Base-by-base conservation (phyloP, 768 basidiomycete species). In the Lactifluus volemus region DNA sequence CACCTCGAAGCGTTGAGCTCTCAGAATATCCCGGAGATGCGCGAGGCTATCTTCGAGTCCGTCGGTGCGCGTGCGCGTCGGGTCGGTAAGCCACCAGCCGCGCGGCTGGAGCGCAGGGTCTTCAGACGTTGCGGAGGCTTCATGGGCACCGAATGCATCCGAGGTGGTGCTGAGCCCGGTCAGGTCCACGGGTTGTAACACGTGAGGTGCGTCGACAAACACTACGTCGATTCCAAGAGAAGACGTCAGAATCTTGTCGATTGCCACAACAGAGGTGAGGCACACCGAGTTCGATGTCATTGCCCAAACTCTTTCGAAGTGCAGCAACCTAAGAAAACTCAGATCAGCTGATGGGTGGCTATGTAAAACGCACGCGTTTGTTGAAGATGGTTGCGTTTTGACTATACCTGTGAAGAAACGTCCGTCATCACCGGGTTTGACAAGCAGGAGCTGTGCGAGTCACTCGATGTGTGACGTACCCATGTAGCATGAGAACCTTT, bases 81-180 rank as follows among this genome's bases (percentile, higher is more conserved):
- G 70, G 60, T 85, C 81, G 5, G 76, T 67, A 59, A 73, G 81
- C 83, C 84, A 93, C 91, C 91, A 92, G 4, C 76, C 86, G 58
- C 89, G 77, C 4, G 88, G 81, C 6, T 75, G 78, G 30, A 80
- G 71, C 21, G 81, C 71, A 4, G 82, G 83, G 66, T 87, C 83
- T 17, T 74, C 73, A 30, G 66, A 59, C 17, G 70, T 66, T 14
- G 67, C 49, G 10, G 68, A 63, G 15, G 65, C 69, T 55, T 77
- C 80, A 5, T 71, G 65, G n/a, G 77, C 76, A 25, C 77, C 79
- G 12, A 79, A 63, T 10, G 75, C 72, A 15, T 69, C 73, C 6
- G 74, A 66, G 3, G 67, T 60, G n/a, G 58, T 34, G 4, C 69
- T 66, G 42, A 72, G 70, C 25, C 56, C 66, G 6, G 73, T 73